phyloP scores from a whole-genome alignment of 2,329 filamentous ascomycete genomes.

The Alternaria conjuncta region DNA sequence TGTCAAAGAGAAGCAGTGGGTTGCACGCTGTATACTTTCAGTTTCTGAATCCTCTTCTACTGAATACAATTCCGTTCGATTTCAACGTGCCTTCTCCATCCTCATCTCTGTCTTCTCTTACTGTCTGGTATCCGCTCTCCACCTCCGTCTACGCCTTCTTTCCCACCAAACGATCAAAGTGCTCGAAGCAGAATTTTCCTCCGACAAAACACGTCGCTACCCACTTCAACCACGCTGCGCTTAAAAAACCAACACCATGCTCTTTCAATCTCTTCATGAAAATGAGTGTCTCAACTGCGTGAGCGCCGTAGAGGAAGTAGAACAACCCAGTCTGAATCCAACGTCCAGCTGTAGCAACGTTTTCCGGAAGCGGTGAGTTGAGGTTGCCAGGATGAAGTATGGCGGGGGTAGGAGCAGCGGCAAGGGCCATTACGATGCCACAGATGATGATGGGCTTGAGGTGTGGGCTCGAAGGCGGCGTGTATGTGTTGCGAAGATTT shows the following conservation, averaged over 20 bases:
- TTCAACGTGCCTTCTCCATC: background rate
- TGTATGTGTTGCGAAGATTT: constrained; percentile 28
- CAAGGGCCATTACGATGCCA: constrained; percentile 33
- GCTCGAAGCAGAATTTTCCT: constrained; percentile 28
- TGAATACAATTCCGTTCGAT: background rate
- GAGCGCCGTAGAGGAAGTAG: constrained; percentile 32
- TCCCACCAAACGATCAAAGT: constrained; percentile 26
- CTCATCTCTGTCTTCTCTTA: background rate
- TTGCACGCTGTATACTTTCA: background rate
- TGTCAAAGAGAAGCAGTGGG: background rate
- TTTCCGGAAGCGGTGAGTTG: constrained; percentile 9
- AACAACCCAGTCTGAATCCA: constrained; percentile 32
- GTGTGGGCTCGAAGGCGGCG: constrained; percentile 17
- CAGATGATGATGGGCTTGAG: constrained; percentile 30
- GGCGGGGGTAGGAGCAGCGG: constrained; percentile 25
- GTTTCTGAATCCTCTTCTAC: background rate
- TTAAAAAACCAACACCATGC: constrained; percentile 23
- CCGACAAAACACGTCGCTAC: constrained; percentile 34
- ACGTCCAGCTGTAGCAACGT: constrained; percentile 16
- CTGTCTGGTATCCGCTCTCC: background rate
- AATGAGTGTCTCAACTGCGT: constrained; percentile 27
- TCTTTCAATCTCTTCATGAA: constrained; percentile 23
- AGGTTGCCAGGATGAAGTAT: constrained; percentile 26
- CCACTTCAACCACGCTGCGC: constrained; percentile 31
- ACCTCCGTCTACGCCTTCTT: background rate